Percentiles rank a stretch among this genome's conserved stretches.
Conservation (phyloP, 768 basidiomycete species). For the Tylopilus vinaceipallidus region DNA sequence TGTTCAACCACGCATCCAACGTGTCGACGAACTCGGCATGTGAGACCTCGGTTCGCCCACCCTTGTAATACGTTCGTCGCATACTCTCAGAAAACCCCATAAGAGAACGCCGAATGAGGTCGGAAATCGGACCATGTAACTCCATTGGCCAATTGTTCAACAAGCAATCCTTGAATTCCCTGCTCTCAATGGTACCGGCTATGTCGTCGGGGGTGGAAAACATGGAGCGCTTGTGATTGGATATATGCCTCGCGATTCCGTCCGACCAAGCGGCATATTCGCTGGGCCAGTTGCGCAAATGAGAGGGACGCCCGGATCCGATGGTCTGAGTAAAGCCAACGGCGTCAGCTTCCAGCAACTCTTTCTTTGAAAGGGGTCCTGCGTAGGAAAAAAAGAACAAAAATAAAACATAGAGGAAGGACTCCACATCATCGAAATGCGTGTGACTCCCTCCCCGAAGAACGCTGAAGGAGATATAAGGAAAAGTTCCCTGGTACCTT, state of each 20-base stretch:
- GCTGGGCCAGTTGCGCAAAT: conserved; percentile 6
- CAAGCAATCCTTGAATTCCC: not conserved
- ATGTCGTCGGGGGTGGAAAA: not conserved
- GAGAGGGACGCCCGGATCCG: not conserved
- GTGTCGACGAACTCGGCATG: no score
- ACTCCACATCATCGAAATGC: conserved; percentile 13
- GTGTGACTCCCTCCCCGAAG: conserved; percentile 3
- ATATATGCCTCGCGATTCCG: not conserved
- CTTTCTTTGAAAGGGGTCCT: not conserved
- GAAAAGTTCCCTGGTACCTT: no score
- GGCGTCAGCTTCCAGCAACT: not conserved
- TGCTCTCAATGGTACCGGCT: not conserved
- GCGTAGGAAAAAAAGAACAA: no score
- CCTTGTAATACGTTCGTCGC: no score
- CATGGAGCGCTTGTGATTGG: not conserved
- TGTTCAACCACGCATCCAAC: no score
- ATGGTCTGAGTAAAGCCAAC: not conserved
- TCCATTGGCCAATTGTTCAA: not conserved
- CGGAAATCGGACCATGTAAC: not conserved
- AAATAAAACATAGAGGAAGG: conserved; percentile 15
- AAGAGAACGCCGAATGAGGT: not conserved
- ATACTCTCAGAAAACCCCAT: not conserved
- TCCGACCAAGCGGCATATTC: not conserved
- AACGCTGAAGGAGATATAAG: conserved; percentile 9
- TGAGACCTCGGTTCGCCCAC: no score